Base-by-base conservation (phyloP, 2,329 filamentous ascomycete genomes). In the Akanthomyces uredinophilus region DNA sequence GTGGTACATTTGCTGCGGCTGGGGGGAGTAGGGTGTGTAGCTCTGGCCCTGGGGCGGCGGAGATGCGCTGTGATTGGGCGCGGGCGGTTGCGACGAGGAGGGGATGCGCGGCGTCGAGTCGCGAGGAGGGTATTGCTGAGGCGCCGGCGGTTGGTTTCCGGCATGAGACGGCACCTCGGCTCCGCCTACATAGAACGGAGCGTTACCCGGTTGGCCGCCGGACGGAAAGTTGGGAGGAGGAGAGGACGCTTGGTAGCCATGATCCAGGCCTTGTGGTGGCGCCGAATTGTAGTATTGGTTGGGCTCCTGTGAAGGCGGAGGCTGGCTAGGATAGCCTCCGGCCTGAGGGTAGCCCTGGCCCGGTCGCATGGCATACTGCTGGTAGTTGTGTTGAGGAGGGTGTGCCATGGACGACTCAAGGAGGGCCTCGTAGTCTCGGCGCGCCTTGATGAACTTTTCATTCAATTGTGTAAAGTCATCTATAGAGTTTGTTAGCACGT, bases 371-470 rank as follows among this genome's bases (percentile, higher is more conserved):
- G 79, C 77, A 66, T 87, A 87, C 67, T 91, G 87, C 68, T 90
- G 88, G 72, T 94, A 95, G 67, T 83, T 86, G 52, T 88, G 86
- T 70, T 91, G 89, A 58, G 90, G 87, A n/a, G 93, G 90, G 68
- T 97, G 94, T 1, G 93, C 87, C 94, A 99, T 98, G 61, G 94
- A 98, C 20, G 91, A 90, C 75, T 99, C 95, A 22, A 99, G 81
- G n/a, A 99, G 83, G 35, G 91, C 88, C 77, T 99, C 95, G 73
- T 99, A 99, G 76, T 99, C 95, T 69, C 94, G 86, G 66, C 95
- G 88, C 51, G 95, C 95, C 77, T 99, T 99, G 81, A 99, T 98
- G 75, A 99, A 99, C 78, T 98, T 98, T 75, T 99, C 95, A 71
- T 99, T 99, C 65, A 99, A 81, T 73, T 98, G 94, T 2, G 95